Evolutionary conservation across 202 grass and related monocot species (phyloP).

Genomic region (Cymbopogon flexuosus): DNA sequence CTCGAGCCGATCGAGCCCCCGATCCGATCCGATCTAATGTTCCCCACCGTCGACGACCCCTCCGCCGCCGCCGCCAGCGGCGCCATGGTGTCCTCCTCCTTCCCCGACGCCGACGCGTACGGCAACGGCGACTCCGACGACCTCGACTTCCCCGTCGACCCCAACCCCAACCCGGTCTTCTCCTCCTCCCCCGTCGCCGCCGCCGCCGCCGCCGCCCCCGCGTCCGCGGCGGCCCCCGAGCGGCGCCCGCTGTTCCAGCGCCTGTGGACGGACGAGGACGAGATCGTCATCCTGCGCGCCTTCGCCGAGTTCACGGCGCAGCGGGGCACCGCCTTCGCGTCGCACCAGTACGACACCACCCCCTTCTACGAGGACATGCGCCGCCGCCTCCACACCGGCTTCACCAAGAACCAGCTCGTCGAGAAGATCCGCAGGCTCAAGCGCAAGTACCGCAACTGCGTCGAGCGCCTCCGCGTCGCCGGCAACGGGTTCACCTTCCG

Average conservation of each 20-base stretch:
- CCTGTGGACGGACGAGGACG: conserved; percentile 91
- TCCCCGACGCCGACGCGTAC: conserved; percentile 50
- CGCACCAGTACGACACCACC: conserved; percentile 84
- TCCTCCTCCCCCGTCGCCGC: conserved; percentile 7
- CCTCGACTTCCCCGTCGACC: conserved; percentile 31
- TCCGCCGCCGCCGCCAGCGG: conserved; percentile 43
- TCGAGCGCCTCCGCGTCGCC: conserved; percentile 50
- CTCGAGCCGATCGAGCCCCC: conserved; percentile 32
- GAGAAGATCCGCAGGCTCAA: conserved; percentile 90
- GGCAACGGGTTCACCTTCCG: conserved; percentile 59
- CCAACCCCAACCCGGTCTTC: conserved; percentile 39
- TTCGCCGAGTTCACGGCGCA: conserved; percentile 80
- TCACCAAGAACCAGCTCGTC: conserved; percentile 92
- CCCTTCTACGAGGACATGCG: conserved; percentile 96
- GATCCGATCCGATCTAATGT: conserved; percentile 49
- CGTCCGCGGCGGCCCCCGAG: conserved; percentile 20
- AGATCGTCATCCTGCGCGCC: conserved; percentile 74
- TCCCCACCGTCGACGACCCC: conserved; percentile 49
- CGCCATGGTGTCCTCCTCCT: conserved; percentile 39
- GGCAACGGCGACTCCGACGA: conserved; percentile 59
- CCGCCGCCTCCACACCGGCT: conserved; percentile 61
- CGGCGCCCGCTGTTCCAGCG: conserved; percentile 80
- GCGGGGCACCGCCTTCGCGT: conserved; percentile 74
- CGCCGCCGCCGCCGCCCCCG: not conserved
- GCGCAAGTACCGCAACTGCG: conserved; percentile 91